Base-by-base conservation (phyloP, 2,329 filamentous ascomycete species). In the Elsinoe australis region DNA sequence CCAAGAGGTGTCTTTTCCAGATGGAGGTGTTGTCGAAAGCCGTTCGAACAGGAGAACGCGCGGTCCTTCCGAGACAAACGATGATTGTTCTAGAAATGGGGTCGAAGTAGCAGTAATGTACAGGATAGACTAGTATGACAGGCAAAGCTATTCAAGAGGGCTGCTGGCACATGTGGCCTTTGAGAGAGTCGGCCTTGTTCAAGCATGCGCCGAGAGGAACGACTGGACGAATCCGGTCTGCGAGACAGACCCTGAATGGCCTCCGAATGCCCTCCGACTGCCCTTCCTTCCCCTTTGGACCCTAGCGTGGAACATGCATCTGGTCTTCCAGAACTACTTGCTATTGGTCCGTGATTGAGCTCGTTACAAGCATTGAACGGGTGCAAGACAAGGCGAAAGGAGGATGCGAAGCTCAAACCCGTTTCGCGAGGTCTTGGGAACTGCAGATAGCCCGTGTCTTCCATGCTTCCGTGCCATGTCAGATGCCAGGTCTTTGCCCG, bases 1-100 rank as follows among this genome's bases (percentile, higher is more conserved):
- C 15, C n/a, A 31, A 31, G 31, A 44, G 39, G 39, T 44, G 39
- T 44, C 26, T 17, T 44, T 29, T 12, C 26, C 26, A 7, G n/a
- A n/a, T 22, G 35, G 17, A 44, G 26, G 21, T 44, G 39, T 32
- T 44, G 39, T 44, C 39, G 24, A 9, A 32, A 10, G 39, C 39
- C 39, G 39, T 44, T 44, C 28, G 17, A 32, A 29, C 39, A 32
- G 39, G 24, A 31, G 39, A 44, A 29, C 39, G 39, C 39, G 39
- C 39, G 39, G 24, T 32, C 39, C n/a, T 12, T 32, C 15, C 26
- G 28, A 44, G 24, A 32, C 24, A 44, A 44, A 29, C 14, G 21
- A 32, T 19, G 26, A 21, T 18, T 28, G 36, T 15, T 41, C 21
- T 6, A 41, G 28, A 28, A 17, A 44, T 28, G 19, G 39, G 9